Evolutionary conservation across 257 asterid species (phyloP).

Genomic region (Petunia axillaris): DNA sequence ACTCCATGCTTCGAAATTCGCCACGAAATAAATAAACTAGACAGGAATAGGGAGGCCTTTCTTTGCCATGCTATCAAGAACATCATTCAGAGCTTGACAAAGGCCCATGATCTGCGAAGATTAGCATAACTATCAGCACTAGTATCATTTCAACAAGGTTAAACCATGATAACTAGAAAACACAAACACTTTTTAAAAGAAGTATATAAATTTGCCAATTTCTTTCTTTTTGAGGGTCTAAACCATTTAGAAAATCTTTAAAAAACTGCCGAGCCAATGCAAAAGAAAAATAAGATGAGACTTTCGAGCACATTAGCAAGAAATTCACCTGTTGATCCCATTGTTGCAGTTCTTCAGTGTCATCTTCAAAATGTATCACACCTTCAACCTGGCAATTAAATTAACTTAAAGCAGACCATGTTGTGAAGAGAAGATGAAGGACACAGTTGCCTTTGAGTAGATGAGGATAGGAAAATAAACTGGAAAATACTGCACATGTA

Average conservation of each 20-base stretch:
- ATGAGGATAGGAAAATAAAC: neutral
- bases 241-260: neutral
- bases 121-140: conserved; percentile 22
- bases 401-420: conserved; percentile 23
- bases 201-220: neutral
- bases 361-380: conserved; percentile 96
- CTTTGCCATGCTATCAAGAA: conserved; percentile 95
- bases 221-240: neutral
- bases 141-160: neutral
- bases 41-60: conserved; percentile 89
- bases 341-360: conserved; percentile 88
- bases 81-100: conserved; percentile 92
- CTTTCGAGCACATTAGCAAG: conserved; percentile 14
- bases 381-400: conserved; percentile 72
- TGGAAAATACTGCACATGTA: neutral
- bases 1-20: neutral
- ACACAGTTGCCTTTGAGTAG: neutral
- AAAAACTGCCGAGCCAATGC: neutral
- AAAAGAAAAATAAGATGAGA: neutral
- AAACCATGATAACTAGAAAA: conserved; percentile 1
- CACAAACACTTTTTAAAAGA: too few relatives aligned
- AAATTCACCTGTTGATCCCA: conserved; percentile 95
- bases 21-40: conserved; percentile 31
- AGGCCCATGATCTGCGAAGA: conserved; percentile 77
- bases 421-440: neutral